These are phyloP conservation scores for Podaxis mareebaensis DNA, from an alignment of 768 basidiomycete genomes.

Conservation along the genomic window DNA sequence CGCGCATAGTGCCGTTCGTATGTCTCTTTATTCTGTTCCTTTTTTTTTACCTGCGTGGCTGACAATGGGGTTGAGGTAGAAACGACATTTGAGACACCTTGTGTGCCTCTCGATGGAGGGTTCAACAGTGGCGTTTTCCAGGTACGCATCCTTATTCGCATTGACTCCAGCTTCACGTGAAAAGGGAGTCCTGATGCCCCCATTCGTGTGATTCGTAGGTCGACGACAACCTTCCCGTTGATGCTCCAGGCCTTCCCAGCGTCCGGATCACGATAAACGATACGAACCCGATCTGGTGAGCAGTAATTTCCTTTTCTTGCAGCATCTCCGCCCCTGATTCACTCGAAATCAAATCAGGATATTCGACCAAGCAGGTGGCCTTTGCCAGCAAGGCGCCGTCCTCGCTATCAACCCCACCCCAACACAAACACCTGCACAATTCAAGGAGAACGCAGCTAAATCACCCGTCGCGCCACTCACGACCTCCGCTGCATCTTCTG, in stretches of 20 bases:
- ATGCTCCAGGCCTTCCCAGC: conserved; percentile 34
- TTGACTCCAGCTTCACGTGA: too few species aligned
- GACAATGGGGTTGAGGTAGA: conserved; percentile 22
- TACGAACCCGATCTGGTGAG: conserved; percentile 37
- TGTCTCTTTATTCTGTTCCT: conserved; percentile 19
- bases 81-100: conserved; percentile 39
- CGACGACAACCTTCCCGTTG: conserved; percentile 26
- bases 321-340: not conserved
- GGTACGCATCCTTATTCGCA: conserved; percentile 22
- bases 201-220: not conserved
- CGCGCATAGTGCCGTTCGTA: conserved; percentile 39
- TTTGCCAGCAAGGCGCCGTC: conserved; percentile 37
- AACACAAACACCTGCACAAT: conserved; percentile 32
- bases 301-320: not conserved
- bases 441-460: conserved; percentile 38
- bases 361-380: conserved; percentile 40
- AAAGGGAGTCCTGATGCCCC: too few species aligned
- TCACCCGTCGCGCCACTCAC: conserved; percentile 24
- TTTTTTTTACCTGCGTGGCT: not conserved
- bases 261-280: conserved; percentile 32
- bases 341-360: conserved; percentile 27
- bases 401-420: conserved; percentile 38
- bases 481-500: conserved; percentile 11
- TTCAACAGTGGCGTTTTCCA: conserved; percentile 36
- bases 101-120: conserved; percentile 31